Base-by-base conservation (phyloP, 2,329 filamentous ascomycete species). In the Hypoxylon sp. region DNA sequence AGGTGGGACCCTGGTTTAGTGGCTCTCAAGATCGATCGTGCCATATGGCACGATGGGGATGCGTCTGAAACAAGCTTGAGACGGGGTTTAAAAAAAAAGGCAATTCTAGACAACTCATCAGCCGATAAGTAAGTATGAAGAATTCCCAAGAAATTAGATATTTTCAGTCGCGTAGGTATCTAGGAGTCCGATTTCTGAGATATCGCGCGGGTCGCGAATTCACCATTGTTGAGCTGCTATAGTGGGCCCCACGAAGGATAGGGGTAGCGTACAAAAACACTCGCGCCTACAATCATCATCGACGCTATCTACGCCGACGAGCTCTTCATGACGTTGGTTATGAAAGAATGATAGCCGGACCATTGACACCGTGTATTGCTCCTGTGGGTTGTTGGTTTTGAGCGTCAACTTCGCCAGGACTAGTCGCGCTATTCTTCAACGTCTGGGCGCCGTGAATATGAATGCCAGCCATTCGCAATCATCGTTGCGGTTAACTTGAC, bases 31-130 rank as follows among this genome's bases (percentile, higher is more conserved):
- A 55, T 53, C 48, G 48, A 65, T 64, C 61, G 56, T 60, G 54
- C 64, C 51, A 70, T 54, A 64, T 65, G 58, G 64, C 38, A 20
- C 55, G 58, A 63, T 40, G 61, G 64, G 30, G 42, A 38, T 45
- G 18, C 24, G 11, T n/a, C 44, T 69, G 68, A 70, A 67, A 70
- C 68, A 4, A 55, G 64, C 33, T 49, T 56, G 61, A 56, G 50
- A 61, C 68, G 64, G 32, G 65, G 62, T 65, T 57, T 33, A 56
- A 18, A 22, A 56, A 18, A 22, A 36, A 53, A 48, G 32, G 36
- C 42, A 38, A 52, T 32, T 18, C 11, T 14, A 26, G 9, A 45
- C 11, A 18, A 56, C 7, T 5, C 24, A 22, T 40, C 45, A 28
- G 18, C 59, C 59, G 57, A 62, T 62, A 5, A n/a, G n/a, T n/a